These are phyloP conservation scores for Hirsutella thompsonii DNA, from an alignment of 2,329 filamentous ascomycete genomes.

Conservation along the genomic window DNA sequence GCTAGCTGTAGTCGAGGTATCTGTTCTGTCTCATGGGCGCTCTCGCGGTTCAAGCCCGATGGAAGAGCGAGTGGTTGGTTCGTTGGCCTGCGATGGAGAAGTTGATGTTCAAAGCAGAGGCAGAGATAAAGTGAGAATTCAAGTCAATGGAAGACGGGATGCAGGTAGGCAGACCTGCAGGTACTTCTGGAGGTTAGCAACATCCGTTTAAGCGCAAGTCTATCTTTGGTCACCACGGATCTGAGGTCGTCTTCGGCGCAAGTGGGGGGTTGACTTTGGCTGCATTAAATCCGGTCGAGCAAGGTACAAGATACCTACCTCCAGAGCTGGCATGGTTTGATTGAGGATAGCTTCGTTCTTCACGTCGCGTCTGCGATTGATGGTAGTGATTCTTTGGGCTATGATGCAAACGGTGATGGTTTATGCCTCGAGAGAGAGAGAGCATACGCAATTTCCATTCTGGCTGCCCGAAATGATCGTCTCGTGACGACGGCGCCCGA, in stretches of 20 bases:
- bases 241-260: background rate
- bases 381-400: too few relatives aligned
- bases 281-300: background rate
- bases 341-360: too few relatives aligned
- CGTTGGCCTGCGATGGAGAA: background rate
- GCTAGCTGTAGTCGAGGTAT: background rate
- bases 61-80: too few relatives aligned
- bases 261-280: constrained; percentile 4
- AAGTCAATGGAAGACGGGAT: background rate
- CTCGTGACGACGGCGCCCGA: too few relatives aligned
- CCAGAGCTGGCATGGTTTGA: too few relatives aligned
- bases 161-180: background rate
- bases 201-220: background rate
- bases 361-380: too few relatives aligned
- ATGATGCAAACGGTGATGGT: too few relatives aligned
- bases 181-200: background rate
- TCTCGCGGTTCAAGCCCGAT: too few relatives aligned
- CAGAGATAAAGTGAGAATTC: background rate
- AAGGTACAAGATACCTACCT: background rate
- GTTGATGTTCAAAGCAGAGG: background rate
- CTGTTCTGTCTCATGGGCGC: background rate
- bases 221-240: background rate
- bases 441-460: too few relatives aligned
- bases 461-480: too few relatives aligned
- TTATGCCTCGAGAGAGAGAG: too few relatives aligned